Base-by-base conservation (phyloP, 768 basidiomycete genomes). In the Myochromella boudieri region DNA sequence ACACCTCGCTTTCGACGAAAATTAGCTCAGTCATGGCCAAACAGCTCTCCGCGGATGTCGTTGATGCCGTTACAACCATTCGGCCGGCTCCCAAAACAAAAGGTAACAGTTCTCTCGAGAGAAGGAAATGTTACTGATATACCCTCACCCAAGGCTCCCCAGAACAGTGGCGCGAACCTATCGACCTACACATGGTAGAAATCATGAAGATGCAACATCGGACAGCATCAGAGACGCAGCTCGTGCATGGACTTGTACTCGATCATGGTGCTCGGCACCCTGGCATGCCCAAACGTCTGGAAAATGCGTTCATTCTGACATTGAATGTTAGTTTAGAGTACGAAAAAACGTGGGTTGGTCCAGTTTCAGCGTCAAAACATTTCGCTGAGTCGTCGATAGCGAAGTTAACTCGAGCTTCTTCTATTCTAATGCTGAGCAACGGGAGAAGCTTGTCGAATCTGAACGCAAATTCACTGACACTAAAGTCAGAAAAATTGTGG, bases 141-240 rank as follows among this genome's bases (percentile, higher is more conserved):
- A n/a, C n/a, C n/a, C n/a, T n/a, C n/a, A n/a, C n/a, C n/a, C n/a
- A n/a, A 87, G 82, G 80, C 52, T 66, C 78, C 15, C 70, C 73
- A 52, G 84, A 87, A 60, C 81, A 84, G 56, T 87, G 81, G 76
- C 79, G 78, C 43, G 85, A 94, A 57, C 93, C 95, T 40, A 95
- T 98, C 62, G 97, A 99, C 73, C 76, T 99, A 46, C 95, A 98
- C 71, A 99, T 99, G 97, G 75, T 99, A 42, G 97, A 99, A 71
- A 85, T 98, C 52, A 98, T 98, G 97, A 98, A 98, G 75, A 99
- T 99, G 97, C 95, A 97, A 67, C 97, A 99, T 71, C 88, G 95
- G 59, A 95, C 88, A 33, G 93, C 97, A 52, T 93, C 92, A 18
- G 97, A 99, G 68, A 99, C 97, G 24, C 90, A 97, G 64, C 82